A percentile compares a stretch with the other conserved stretches of the same genome.
These are phyloP conservation scores for Pythium dissotocum DNA, from an alignment of 352 stramenopile genomes.

Conservation along the genomic window DNA sequence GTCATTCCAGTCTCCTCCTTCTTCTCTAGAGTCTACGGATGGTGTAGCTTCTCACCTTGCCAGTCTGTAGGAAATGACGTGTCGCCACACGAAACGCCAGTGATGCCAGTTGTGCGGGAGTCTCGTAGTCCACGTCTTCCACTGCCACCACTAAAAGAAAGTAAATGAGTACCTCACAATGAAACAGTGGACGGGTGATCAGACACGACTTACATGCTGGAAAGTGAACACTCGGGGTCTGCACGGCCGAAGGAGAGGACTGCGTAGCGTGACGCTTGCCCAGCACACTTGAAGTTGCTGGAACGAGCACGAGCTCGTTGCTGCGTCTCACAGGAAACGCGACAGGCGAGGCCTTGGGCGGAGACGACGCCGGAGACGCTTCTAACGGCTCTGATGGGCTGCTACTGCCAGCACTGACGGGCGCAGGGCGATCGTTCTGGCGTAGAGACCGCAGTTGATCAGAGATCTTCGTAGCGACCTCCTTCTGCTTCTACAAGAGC, in stretches of 20 bases:
- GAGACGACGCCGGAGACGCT: slow-evolving; percentile 14
- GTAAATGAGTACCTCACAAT: not conserved
- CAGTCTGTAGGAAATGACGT: slow-evolving; percentile 18
- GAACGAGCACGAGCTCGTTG: slow-evolving; percentile 24
- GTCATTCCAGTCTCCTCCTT: not conserved
- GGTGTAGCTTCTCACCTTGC: slow-evolving; percentile 9
- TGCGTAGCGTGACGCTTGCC: slow-evolving; percentile 9
- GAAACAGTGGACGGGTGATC: not conserved
- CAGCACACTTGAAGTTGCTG: slow-evolving; percentile 6
- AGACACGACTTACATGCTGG: slow-evolving; percentile 6
- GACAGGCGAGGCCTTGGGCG: not conserved
- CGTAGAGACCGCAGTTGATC: slow-evolving; percentile 18
- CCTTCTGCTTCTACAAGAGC: slow-evolving; percentile 15
- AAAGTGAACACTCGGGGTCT: not conserved
- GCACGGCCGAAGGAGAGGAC: not conserved
- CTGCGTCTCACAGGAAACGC: not conserved
- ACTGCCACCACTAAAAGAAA: not conserved
- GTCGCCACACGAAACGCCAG: slow-evolving; percentile 17
- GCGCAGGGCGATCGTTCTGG: not conserved
- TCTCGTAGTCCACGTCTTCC: not conserved
- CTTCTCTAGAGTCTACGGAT: not conserved
- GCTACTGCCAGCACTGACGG: too few relatives aligned
- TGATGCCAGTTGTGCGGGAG: slow-evolving; percentile 3
- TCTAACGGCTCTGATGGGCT: not conserved
- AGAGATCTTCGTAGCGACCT: slow-evolving; percentile 17